Conservation (phyloP, 805 yeast genomes). For the Lipomyces yamanashiensis region DNA sequence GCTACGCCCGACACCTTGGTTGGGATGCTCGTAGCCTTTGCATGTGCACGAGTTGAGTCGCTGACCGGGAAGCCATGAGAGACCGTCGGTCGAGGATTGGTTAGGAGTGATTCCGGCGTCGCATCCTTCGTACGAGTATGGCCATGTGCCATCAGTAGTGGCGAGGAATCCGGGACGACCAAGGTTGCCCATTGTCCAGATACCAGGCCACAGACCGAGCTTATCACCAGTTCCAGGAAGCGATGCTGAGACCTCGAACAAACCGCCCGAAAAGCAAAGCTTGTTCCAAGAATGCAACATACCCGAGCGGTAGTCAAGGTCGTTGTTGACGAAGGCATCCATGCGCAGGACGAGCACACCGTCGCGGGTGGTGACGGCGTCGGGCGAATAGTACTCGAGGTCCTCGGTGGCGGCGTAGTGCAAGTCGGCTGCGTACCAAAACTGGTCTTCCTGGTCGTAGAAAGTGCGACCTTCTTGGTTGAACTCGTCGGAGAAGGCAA, state of each 20-base stretch:
- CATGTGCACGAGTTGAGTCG: slow-evolving; percentile 78
- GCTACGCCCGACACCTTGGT: slow-evolving; percentile 85
- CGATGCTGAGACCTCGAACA: slow-evolving; percentile 72
- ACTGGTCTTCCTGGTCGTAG: slow-evolving; percentile 89
- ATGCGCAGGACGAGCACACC: slow-evolving; percentile 71
- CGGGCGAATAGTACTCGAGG: slow-evolving; percentile 95
- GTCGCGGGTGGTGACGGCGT: slow-evolving; percentile 75
- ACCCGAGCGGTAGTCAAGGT: slow-evolving; percentile 82
- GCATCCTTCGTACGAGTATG: slow-evolving; percentile 82
- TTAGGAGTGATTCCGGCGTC: slow-evolving; percentile 95
- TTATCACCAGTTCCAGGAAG: slow-evolving; percentile 80
- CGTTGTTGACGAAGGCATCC: slow-evolving; percentile 84
- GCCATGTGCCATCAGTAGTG: slow-evolving; percentile 93
- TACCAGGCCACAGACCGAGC: slow-evolving; percentile 94
- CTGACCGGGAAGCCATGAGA: slow-evolving; percentile 86
- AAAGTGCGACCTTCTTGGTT: slow-evolving; percentile 88
- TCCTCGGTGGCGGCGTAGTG: slow-evolving; percentile 87
- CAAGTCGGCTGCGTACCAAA: slow-evolving; percentile 82
- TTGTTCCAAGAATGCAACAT: slow-evolving; percentile 94
- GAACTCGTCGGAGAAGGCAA: slow-evolving; percentile 91
- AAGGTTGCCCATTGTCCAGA: slow-evolving; percentile 92
- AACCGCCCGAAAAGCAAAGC: slow-evolving; percentile 85
- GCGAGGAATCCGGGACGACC: slow-evolving; percentile 91
- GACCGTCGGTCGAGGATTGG: slow-evolving; percentile 88
- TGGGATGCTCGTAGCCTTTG: slow-evolving; percentile 83